Base-by-base conservation (phyloP, 257 asterid species). In the Solanum rostratum region DNA sequence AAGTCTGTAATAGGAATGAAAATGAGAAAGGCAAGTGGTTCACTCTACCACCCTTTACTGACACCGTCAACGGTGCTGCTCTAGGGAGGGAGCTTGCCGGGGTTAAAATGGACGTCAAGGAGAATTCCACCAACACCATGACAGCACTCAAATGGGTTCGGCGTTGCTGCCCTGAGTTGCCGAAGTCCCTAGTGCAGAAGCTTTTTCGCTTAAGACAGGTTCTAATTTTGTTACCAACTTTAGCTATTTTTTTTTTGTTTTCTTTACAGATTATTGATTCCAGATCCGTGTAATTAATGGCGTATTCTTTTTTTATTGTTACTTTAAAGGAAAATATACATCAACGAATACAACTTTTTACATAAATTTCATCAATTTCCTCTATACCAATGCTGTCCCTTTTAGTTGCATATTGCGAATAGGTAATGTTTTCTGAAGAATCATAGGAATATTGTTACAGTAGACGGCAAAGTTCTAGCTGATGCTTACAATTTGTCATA, bases 141-240 rank as follows among this genome's bases (percentile, higher is more conserved):
- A 93, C 97, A 86, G 96, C 97, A 60, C 90, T 95, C 53, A 95
- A 95, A 84, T 97, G 98, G 98, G 91, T 94, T 60, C 91, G 84
- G 0, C 91, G 90, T 71, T 97, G 96, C 92, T 94, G 93, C 90
- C 99, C 99, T 54, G 90, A 95, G 84, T 89, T 95, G 74, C 98
- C 97, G 50, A 90, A 92, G 89, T 87, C 92, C 80, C 94, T 95
- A n/a, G 96, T 97, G 20, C 98, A 95, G 87, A 95, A 97, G 86
- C 97, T 97, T 84, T 95, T 97, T 79, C 97, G 98, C 71, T 84
- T 92, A 66, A 92, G 97, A 93, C 97, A 90, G 97, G 98, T 97
- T 18, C 39, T 60, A 65, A 29, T 83, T 3, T 0, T 43, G 10
- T 24, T 63, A 16, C 37, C 3, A 50, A 19, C 10, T 9, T 27